Conservation (phyloP, 371 early-diverging fungal species). For the Mortierella sp. region DNA sequence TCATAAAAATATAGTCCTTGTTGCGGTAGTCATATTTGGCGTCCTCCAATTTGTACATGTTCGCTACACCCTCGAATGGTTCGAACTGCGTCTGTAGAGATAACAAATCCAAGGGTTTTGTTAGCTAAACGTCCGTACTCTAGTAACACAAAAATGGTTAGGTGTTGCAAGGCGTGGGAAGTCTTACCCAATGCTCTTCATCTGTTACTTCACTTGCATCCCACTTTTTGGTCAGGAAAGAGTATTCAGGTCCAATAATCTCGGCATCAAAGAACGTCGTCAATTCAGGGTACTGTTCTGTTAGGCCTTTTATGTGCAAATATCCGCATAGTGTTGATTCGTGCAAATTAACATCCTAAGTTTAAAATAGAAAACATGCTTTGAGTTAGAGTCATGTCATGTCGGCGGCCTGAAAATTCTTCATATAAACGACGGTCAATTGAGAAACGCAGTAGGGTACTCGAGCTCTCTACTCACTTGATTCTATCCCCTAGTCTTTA, state of each 20-base stretch:
- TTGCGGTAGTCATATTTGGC: slow-evolving; percentile 72
- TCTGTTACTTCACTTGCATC: slow-evolving; percentile 83
- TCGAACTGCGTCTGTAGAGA: neutral
- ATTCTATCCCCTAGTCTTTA: slow-evolving; percentile 33
- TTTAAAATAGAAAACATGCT: slow-evolving; percentile 1
- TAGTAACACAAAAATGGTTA: too few relatives aligned
- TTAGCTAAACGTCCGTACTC: slow-evolving; percentile 13
- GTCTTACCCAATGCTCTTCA: slow-evolving; percentile 81
- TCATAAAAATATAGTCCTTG: slow-evolving; percentile 90
- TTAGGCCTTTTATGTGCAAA: slow-evolving; percentile 84
- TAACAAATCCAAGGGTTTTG: neutral
- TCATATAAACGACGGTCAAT: slow-evolving; percentile 2
- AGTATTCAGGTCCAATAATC: slow-evolving; percentile 74
- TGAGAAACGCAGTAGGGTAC: slow-evolving; percentile 5
- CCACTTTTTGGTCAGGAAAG: slow-evolving; percentile 90
- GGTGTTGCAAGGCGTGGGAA: too few relatives aligned
- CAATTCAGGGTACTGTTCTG: slow-evolving; percentile 82
- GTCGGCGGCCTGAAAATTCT: neutral
- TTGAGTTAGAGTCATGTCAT: too few relatives aligned
- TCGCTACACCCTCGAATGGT: neutral
- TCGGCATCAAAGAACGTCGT: slow-evolving; percentile 90
- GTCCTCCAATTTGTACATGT: slow-evolving; percentile 7
- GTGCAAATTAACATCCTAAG: slow-evolving; percentile 80
- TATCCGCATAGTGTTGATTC: slow-evolving; percentile 84
- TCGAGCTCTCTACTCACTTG: slow-evolving; percentile 2